These are phyloP conservation scores for Ustilago vetiveriae DNA, from an alignment of 1,284 basidiomycete species.

Conservation along the genomic window DNA sequence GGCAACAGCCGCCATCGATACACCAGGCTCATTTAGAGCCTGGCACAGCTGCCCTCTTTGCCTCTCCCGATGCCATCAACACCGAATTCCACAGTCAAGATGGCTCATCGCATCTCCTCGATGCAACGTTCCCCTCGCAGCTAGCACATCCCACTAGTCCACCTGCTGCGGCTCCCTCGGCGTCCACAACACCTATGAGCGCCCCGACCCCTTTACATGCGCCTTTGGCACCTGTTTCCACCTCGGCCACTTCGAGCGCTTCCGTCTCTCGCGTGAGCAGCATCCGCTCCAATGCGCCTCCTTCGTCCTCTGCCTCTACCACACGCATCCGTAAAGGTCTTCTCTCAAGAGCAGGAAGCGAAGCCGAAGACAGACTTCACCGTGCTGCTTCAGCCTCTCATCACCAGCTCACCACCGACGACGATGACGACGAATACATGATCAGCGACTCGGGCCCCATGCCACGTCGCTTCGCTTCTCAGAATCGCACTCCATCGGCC, in stretches of 20 bases:
- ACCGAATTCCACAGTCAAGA: constrained; percentile 5
- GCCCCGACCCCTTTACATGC: constrained; percentile 33
- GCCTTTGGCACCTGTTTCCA: background rate
- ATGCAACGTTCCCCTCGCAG: background rate
- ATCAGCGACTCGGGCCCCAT: constrained; percentile 53
- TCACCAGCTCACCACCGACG: constrained; percentile 37
- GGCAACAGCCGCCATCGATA: constrained; percentile 6
- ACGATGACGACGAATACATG: constrained; percentile 46
- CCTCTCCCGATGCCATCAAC: constrained; percentile 30
- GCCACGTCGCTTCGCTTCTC: constrained; percentile 47
- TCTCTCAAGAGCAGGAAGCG: constrained; percentile 40
- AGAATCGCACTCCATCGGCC: constrained; percentile 13
- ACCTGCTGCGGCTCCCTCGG: constrained; percentile 16
- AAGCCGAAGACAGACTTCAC: constrained; percentile 38
- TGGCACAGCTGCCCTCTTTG: constrained; percentile 7
- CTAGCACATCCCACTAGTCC: constrained; percentile 7
- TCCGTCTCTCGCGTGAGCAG: constrained; percentile 42
- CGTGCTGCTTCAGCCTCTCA: constrained; percentile 18
- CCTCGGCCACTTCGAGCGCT: constrained; percentile 30
- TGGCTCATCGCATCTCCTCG: background rate
- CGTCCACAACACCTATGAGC: constrained; percentile 27
- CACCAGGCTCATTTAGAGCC: background rate
- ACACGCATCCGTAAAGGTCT: constrained; percentile 46
- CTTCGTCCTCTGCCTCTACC: constrained; percentile 33
- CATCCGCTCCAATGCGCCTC: constrained; percentile 33